phyloP scores from a whole-genome alignment of 78 protist species.

The Capsaspora owczarzaki region DNA sequence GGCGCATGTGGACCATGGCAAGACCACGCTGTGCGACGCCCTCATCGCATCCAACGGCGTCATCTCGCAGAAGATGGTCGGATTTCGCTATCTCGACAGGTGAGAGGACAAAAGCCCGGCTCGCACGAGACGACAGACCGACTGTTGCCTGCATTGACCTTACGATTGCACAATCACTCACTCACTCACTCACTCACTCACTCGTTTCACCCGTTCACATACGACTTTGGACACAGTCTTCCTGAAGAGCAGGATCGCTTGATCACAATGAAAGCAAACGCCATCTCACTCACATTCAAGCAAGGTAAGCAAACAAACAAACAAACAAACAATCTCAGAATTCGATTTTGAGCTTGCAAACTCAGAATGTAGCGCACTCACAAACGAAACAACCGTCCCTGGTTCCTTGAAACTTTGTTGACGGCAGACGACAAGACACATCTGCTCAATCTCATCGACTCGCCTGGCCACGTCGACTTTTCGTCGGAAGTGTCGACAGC shows the following conservation, averaged over 20 bases:
- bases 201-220: neutral
- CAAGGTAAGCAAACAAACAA: too few relatives aligned
- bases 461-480: conserved; percentile 94
- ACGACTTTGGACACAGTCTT: conserved; percentile 59
- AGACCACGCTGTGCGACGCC: conserved; percentile 89
- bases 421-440: conserved; percentile 8
- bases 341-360: too few relatives aligned
- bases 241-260: conserved; percentile 87
- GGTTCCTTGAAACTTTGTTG: too few relatives aligned
- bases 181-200: neutral
- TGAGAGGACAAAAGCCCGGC: neutral
- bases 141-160: neutral
- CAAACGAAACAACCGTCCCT: too few relatives aligned
- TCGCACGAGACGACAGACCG: neutral
- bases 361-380: too few relatives aligned
- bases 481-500: conserved; percentile 70
- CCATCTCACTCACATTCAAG: conserved; percentile 89
- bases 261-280: conserved; percentile 94
- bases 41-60: conserved; percentile 84
- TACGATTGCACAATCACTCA: neutral
- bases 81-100: conserved; percentile 24
- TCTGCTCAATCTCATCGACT: conserved; percentile 71
- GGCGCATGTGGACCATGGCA: conserved; percentile 96
- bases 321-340: too few relatives aligned
- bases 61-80: conserved; percentile 76